Evolutionary conservation across 1,139 yeast genomes (phyloP).

Genomic region (Debaryomyces sp.): DNA sequence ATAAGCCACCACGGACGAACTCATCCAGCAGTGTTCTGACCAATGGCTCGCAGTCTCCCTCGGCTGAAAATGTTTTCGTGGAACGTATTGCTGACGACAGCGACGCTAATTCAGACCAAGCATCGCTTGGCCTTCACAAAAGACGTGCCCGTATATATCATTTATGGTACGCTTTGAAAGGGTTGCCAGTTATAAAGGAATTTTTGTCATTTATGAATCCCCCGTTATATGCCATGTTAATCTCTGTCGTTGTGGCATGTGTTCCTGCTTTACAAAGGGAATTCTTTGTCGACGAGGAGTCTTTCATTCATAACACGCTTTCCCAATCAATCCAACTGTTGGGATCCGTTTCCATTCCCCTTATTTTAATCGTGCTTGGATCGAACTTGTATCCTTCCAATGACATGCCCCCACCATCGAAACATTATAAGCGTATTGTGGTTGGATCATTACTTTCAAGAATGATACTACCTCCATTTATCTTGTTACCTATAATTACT

Average conservation of each 20-base stretch:
- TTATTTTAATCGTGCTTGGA: conserved; percentile 73
- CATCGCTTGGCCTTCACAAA: background rate
- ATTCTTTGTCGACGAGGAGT: conserved; percentile 54
- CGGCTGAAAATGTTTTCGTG: background rate
- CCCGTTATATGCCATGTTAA: conserved; percentile 89
- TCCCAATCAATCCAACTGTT: conserved; percentile 76
- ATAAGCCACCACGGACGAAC: background rate
- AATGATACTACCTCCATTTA: conserved; percentile 73
- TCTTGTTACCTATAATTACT: conserved; percentile 70
- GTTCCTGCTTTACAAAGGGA: conserved; percentile 67
- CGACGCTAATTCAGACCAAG: conserved; percentile 4
- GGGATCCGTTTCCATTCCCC: conserved; percentile 88
- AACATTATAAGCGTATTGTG: conserved; percentile 59
- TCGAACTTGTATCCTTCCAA: conserved; percentile 70
- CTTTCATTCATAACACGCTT: conserved; percentile 74
- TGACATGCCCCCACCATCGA: conserved; percentile 66
- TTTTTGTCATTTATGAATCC: conserved; percentile 78
- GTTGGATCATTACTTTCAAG: conserved; percentile 70
- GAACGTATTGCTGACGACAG: conserved; percentile 6
- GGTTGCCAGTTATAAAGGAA: conserved; percentile 18
- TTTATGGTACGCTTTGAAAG: conserved; percentile 7
- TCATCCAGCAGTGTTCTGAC: background rate
- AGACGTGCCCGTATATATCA: background rate
- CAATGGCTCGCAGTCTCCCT: background rate
- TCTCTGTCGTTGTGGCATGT: conserved; percentile 82